phyloP scores from a whole-genome alignment of 1,139 yeast species.

The Zygoascus sp. region DNA sequence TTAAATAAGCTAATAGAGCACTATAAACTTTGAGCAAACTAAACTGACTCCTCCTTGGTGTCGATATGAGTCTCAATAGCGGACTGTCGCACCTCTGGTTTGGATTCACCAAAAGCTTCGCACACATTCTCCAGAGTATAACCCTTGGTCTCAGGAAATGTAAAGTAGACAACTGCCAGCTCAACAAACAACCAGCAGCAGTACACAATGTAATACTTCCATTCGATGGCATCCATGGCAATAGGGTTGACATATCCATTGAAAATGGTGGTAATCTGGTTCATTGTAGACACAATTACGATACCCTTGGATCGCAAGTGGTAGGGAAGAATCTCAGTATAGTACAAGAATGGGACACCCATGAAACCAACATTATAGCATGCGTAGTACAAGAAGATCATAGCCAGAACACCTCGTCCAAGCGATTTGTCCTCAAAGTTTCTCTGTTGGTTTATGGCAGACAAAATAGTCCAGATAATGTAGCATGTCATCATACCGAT shows the following conservation, averaged over 20 bases:
- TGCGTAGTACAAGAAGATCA: conserved; percentile 20
- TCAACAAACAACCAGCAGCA: conserved; percentile 15
- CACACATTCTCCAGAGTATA: conserved; percentile 81
- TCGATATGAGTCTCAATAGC: too few relatives aligned
- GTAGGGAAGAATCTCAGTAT: conserved; percentile 38
- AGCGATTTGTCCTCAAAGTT: conserved; percentile 9
- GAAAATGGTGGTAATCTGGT: conserved; percentile 36
- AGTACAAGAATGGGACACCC: conserved; percentile 22
- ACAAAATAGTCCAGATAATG: conserved; percentile 14
- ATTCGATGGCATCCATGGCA: conserved; percentile 36
- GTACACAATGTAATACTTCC: conserved; percentile 36
- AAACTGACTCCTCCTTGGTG: too few relatives aligned
- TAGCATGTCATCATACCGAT: conserved; percentile 15
- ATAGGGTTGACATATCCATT: conserved; percentile 42
- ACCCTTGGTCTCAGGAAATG: conserved; percentile 88
- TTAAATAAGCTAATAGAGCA: too few relatives aligned
- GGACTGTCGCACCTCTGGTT: too few relatives aligned
- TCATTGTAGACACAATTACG: conserved; percentile 9
- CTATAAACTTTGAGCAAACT: too few relatives aligned
- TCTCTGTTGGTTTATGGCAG: conserved; percentile 12
- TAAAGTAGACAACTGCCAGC: conserved; percentile 53
- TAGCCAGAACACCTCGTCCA: conserved; percentile 12
- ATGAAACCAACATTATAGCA: conserved; percentile 20
- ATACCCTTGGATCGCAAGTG: conserved; percentile 34
- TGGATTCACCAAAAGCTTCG: conserved; percentile 24